These are phyloP conservation scores for Suhomyces guaymorum DNA, from an alignment of 1,139 yeast species.

Conservation along the genomic window DNA sequence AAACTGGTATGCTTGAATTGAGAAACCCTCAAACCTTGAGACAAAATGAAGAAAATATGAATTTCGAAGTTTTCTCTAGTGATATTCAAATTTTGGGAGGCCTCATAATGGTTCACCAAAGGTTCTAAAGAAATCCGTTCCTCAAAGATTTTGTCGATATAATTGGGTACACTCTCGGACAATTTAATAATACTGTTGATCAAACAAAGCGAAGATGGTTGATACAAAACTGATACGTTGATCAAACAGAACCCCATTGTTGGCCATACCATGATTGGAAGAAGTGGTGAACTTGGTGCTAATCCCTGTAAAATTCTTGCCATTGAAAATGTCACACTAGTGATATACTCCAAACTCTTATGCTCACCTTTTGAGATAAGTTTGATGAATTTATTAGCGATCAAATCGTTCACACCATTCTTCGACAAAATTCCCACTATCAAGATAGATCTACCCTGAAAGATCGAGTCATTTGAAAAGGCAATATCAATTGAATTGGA, in stretches of 20 bases:
- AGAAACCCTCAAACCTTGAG: constrained; percentile 66
- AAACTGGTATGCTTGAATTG: constrained; percentile 60
- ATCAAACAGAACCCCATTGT: constrained; percentile 41
- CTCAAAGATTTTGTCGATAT: constrained; percentile 35
- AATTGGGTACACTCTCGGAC: constrained; percentile 24
- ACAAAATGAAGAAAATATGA: constrained; percentile 51
- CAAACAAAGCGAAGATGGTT: constrained; percentile 52
- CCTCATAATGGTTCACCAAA: constrained; percentile 49
- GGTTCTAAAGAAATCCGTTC: constrained; percentile 44
- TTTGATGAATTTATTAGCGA: constrained; percentile 51
- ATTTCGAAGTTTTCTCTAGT: constrained; percentile 54
- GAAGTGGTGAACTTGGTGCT: constrained; percentile 52
- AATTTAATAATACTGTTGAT: constrained; percentile 31
- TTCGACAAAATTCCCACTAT: constrained; percentile 71
- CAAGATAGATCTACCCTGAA: constrained; percentile 72
- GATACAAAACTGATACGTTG: constrained; percentile 45
- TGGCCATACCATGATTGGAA: constrained; percentile 69
- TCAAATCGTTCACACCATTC: constrained; percentile 60
- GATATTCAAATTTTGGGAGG: constrained; percentile 42
- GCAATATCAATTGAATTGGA: constrained; percentile 67
- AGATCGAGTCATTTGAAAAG: constrained; percentile 56
- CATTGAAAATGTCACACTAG: constrained; percentile 48
- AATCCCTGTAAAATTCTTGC: constrained; percentile 67
- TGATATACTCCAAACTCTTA: constrained; percentile 36
- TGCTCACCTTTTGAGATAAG: constrained; percentile 31